Evolutionary conservation across 805 yeast genomes (phyloP).

Genomic region (Teunomyces funiuensis): DNA sequence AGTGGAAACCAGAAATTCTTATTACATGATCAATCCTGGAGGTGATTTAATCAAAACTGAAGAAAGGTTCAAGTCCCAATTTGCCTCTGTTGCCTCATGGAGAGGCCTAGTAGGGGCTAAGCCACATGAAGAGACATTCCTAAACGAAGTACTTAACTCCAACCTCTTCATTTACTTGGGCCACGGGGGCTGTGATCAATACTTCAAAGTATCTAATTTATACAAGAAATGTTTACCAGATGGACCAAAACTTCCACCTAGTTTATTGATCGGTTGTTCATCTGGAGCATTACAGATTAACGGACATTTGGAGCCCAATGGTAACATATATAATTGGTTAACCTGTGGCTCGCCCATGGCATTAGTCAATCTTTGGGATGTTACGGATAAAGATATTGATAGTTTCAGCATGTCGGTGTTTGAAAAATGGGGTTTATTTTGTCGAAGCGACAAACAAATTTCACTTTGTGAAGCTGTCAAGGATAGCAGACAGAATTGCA

Average conservation of each 20-base stretch:
- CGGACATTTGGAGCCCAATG: conserved; percentile 69
- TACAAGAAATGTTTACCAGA: conserved; percentile 20
- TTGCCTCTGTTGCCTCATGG: conserved; percentile 46
- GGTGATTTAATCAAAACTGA: conserved; percentile 75
- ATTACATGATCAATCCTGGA: conserved; percentile 78
- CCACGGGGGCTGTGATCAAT: conserved; percentile 96
- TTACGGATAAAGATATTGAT: conserved; percentile 94
- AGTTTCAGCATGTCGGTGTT: conserved; percentile 64
- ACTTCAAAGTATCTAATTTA: conserved; percentile 55
- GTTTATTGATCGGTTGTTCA: conserved; percentile 83
- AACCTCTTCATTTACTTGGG: conserved; percentile 78
- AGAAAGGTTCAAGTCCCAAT: conserved; percentile 46
- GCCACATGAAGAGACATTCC: conserved; percentile 59
- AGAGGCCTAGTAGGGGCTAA: conserved; percentile 50
- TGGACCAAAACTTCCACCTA: conserved; percentile 53
- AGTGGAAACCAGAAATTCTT: conserved; percentile 14
- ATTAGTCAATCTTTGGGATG: conserved; percentile 92
- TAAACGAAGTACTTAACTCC: conserved; percentile 35
- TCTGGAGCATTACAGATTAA: conserved; percentile 65
- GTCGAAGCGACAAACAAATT: conserved; percentile 2
- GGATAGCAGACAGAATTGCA: conserved; percentile 65
- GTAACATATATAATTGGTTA: conserved; percentile 74
- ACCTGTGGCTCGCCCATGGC: conserved; percentile 81
- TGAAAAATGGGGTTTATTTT: conserved; percentile 61
- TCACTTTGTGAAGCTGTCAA: conserved; percentile 58